Evolutionary conservation across 2,329 filamentous ascomycete genomes (phyloP).

Genomic region (Diaporthe longicolla): DNA sequence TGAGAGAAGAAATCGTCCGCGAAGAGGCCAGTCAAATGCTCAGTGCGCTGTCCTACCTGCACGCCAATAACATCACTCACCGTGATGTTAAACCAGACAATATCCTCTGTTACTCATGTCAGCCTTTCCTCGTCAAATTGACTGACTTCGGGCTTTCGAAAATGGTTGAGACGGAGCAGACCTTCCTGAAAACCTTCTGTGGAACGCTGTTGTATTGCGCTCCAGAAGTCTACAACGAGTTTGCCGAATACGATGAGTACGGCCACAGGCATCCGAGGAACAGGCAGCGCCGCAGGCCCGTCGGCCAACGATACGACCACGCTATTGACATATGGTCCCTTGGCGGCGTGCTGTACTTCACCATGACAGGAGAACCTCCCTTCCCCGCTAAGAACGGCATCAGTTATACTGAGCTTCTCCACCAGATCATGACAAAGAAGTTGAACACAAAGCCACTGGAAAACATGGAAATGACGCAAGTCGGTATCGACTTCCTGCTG

Average conservation of each 20-base stretch:
- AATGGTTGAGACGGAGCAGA: constrained; percentile 89
- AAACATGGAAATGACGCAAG: constrained; percentile 69
- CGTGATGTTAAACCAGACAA: constrained; percentile 99
- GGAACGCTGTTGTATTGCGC: constrained; percentile 96
- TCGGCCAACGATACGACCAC: constrained; percentile 83
- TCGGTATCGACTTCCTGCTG: constrained; percentile 80
- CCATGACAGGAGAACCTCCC: constrained; percentile 84
- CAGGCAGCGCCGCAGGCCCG: constrained; percentile 69
- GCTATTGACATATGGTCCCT: constrained; percentile 98
- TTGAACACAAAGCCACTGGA: constrained; percentile 77
- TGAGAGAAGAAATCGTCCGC: constrained; percentile 79
- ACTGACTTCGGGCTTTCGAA: constrained; percentile 98
- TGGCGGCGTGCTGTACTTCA: constrained; percentile 90
- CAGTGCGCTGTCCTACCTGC: constrained; percentile 87
- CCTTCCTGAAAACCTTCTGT: constrained; percentile 95
- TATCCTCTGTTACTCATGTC: constrained; percentile 82
- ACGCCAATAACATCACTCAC: constrained; percentile 91
- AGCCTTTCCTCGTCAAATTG: constrained; percentile 87
- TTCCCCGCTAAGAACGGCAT: constrained; percentile 84
- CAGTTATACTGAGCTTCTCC: constrained; percentile 83
- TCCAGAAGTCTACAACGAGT: constrained; percentile 92
- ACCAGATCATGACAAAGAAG: constrained; percentile 86
- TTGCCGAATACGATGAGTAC: constrained; percentile 76
- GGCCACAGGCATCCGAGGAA: constrained; percentile 74
- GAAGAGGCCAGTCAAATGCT: constrained; percentile 83